A percentile compares a stretch with the other conserved stretches of the same genome.
Evolutionary conservation across 345 rosid genomes (phyloP).

Genomic region (Nephelium lappaceum): DNA sequence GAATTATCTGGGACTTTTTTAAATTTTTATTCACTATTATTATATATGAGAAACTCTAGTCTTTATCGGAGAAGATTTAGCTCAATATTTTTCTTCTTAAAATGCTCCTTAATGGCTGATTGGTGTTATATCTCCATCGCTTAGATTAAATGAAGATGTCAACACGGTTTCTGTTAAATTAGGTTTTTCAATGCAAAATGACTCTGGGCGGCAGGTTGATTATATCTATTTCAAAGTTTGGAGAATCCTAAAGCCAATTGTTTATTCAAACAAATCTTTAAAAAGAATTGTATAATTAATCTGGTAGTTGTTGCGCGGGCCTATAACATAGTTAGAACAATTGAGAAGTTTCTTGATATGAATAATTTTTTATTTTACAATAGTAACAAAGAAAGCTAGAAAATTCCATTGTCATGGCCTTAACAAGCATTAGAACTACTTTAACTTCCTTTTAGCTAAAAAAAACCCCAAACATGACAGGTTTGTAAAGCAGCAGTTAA

Average conservation of each 20-base stretch:
- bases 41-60: neutral
- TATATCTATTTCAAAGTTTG: neutral
- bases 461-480: conserved; percentile 5
- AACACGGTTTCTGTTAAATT: conserved; percentile 30
- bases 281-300: neutral
- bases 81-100: neutral
- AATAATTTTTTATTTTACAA: conserved; percentile 7
- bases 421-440: neutral
- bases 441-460: conserved; percentile 14
- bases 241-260: conserved; percentile 1
- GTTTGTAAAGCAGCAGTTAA: conserved; percentile 10
- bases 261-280: conserved; percentile 4
- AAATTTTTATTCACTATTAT: neutral
- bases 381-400: neutral
- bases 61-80: conserved; percentile 3
- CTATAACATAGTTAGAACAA: neutral
- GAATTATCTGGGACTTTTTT: neutral
- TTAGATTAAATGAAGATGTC: conserved; percentile 13
- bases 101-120: neutral
- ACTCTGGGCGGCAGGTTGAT: conserved; percentile 20
- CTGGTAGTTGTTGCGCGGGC: neutral
- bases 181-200: conserved; percentile 9
- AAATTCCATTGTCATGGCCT: neutral
- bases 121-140: neutral
- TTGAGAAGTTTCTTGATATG: neutral